Base-by-base conservation (phyloP, 306 rosid species). In the Alnus rubra region DNA sequence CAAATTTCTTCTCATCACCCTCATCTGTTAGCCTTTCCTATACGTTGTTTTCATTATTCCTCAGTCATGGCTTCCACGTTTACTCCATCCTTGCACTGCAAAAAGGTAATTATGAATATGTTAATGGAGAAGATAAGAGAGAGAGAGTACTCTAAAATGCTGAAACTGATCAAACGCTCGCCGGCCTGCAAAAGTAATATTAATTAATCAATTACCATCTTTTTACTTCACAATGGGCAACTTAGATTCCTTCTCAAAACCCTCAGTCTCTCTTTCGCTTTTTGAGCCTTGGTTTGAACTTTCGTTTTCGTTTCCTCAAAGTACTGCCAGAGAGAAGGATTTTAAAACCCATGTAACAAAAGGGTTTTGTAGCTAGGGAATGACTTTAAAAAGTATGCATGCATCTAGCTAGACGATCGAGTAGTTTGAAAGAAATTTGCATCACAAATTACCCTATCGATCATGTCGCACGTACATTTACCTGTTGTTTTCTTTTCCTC, bases 401-500 rank as follows among this genome's bases (percentile, higher is more conserved):
- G 37, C 12, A 13, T 30, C 68, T 60, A 60, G 16, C 11, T 23
- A 23, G 28, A 23, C 28, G 28, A 23, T 23, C 28, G 42, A 33
- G 19, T 33, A 63, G n/a, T 63, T 63, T 14, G 44, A 63, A 63
- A 63, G 69, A 63, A 33, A 31, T 33, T 63, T 30, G 8, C 69
- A 63, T 33, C 69, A 63, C 9, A 23, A 23, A 23, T 23, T 23
- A 23, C 28, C 28, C 28, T 23, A 23, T 23, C 28, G 28, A 23
- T 23, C 28, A 23, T 23, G 28, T 23, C 28, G 28, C 28, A 23
- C 28, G 28, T 23, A 23, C 55, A n/a, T n/a, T 78, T 83, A 89
- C 98, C 95, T 89, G 97, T 79, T 86, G 92, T 80, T 86, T 92
- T 82, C 89, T 89, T 73, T 87, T 86, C 85, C 89, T 81, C 83